Base-by-base conservation (phyloP, 345 rosid species). In the Arabis hirsuta region DNA sequence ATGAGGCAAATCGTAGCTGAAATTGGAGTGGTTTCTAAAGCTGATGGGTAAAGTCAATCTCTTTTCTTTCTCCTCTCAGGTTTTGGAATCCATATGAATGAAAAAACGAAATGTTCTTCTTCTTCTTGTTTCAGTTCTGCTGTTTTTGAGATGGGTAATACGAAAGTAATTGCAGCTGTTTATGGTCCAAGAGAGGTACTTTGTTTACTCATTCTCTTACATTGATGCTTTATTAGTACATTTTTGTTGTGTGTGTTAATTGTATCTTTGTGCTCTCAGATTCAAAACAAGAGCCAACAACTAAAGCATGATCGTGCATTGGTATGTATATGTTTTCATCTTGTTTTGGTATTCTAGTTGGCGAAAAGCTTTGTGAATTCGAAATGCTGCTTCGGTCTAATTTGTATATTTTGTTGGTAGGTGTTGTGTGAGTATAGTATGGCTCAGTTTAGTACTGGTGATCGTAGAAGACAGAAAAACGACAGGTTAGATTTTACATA, bases 401-500 rank as follows among this genome's bases (percentile, higher is more conserved):
- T 54, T 36, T 4, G 10, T 63, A 31, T 53, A 1, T 32, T 16
- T 32, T 7, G 24, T 68, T 5, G 57, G 57, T 51, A 94, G 97
- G 96, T 94, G 53, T 83, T 86, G 4, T 94, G 98, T 46, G 96
- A 91, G 84, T 94, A 94, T 68, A 88, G 86, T 72, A 94, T 91
- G 98, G 96, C 98, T 80, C 92, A 89, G 79, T 94, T 94, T 68
- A 91, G 96, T 65, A 87, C 93, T 2, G 95, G 97, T 74, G 97
- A 91, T 83, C 90, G 92, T 55, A 84, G 97, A 79, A 90, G 87
- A 78, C 96, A 91, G 31, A 91, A 88, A 80, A 87, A 89, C 24
- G 98, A 95, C 76, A 86, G 96, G 96, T 88, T 65, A 43, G 11
- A 20, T 34, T 34, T 27, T 48, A 6, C 56, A 39, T 32, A 12